phyloP scores from a whole-genome alignment of 257 asterid species.

The Jaltomata sinuosa region DNA sequence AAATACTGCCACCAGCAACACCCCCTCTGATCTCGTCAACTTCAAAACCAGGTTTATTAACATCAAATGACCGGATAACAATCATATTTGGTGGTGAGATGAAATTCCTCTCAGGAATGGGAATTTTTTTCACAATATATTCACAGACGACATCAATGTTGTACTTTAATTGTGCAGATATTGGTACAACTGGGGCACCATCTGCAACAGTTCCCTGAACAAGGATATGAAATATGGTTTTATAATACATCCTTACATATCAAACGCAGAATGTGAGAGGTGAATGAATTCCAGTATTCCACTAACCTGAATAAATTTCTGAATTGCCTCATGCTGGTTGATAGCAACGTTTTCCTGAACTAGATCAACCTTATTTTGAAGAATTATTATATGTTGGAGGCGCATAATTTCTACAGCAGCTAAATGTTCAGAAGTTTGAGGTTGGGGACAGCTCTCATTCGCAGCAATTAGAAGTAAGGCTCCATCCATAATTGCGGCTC shows the following conservation, averaged over 20 bases:
- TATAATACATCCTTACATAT: neutral
- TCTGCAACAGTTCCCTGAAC: conserved; percentile 92
- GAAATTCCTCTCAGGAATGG: conserved; percentile 82
- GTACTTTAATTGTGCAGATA: conserved; percentile 92
- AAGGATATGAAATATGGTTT: neutral
- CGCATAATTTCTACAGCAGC: conserved; percentile 99
- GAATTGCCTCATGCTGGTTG: conserved; percentile 95
- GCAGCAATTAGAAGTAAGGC: conserved; percentile 94
- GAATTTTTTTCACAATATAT: conserved; percentile 77
- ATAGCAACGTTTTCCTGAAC: conserved; percentile 95
- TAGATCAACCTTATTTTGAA: conserved; percentile 93
- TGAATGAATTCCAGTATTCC: neutral
- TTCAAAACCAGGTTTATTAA: conserved; percentile 95
- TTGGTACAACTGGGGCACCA: conserved; percentile 90
- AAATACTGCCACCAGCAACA: conserved; percentile 98
- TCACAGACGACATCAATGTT: conserved; percentile 93
- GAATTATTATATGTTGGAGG: conserved; percentile 84
- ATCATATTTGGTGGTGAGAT: conserved; percentile 95
- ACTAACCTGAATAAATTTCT: conserved; percentile 73
- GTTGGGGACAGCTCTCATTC: conserved; percentile 94
- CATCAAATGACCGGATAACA: conserved; percentile 93
- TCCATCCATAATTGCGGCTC: conserved; percentile 97
- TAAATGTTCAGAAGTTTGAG: conserved; percentile 93
- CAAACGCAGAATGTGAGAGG: neutral
- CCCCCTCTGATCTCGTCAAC: conserved; percentile 96